These are phyloP conservation scores for Erythrobasidium hasegawianum DNA, from an alignment of 1,284 basidiomycete genomes.

Conservation along the genomic window DNA sequence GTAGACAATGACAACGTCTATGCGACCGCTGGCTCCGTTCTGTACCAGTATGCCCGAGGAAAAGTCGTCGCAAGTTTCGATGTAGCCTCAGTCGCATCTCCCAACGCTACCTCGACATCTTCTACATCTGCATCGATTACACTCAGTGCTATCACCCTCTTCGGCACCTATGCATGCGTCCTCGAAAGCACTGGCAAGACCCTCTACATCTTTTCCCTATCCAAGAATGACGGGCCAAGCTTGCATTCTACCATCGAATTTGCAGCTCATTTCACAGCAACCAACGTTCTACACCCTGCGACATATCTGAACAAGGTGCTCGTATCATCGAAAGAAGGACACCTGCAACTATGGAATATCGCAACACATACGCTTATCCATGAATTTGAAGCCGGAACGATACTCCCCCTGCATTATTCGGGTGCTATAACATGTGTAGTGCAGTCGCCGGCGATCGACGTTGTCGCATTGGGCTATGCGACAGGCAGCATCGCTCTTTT, in stretches of 20 bases:
- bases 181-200: slow-evolving; percentile 58
- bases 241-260: slow-evolving; percentile 66
- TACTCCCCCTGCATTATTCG: slow-evolving; percentile 48
- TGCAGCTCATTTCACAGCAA: slow-evolving; percentile 74
- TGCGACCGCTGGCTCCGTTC: slow-evolving; percentile 65
- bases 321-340: slow-evolving; percentile 74
- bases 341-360: slow-evolving; percentile 91
- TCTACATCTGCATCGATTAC: slow-evolving; percentile 29
- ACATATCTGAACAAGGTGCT: slow-evolving; percentile 97
- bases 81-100: neutral
- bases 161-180: slow-evolving; percentile 73
- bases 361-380: slow-evolving; percentile 60
- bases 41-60: slow-evolving; percentile 77
- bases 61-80: slow-evolving; percentile 62
- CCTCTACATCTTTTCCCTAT: slow-evolving; percentile 73
- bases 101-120: slow-evolving; percentile 10
- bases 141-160: slow-evolving; percentile 54
- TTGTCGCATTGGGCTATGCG: slow-evolving; percentile 83
- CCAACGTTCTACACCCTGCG: slow-evolving; percentile 79
- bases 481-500: slow-evolving; percentile 84
- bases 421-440: slow-evolving; percentile 65
- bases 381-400: slow-evolving; percentile 47
- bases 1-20: slow-evolving; percentile 86
- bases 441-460: slow-evolving; percentile 94
- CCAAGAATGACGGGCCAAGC: slow-evolving; percentile 45